A percentile compares a stretch with the other conserved stretches of the same genome.
phyloP scores from a whole-genome alignment of 768 basidiomycete genomes.

The Termitomyces sp. region DNA sequence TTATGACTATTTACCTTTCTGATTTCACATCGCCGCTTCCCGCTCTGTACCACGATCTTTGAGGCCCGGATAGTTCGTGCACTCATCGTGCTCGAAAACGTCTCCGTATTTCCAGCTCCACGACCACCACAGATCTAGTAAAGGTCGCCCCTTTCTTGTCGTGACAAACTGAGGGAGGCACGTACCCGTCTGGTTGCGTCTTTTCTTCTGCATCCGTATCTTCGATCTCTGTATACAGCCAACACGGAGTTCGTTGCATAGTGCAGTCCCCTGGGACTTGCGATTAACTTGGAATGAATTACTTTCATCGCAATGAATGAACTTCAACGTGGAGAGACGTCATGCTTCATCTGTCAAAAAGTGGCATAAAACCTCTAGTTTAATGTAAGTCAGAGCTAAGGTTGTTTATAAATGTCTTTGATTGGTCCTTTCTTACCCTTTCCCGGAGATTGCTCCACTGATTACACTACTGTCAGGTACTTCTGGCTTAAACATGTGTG shows the following conservation, averaged over 20 bases:
- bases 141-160: not conserved
- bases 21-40: not conserved
- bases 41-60: slow-evolving; percentile 2
- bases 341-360: slow-evolving; percentile 1
- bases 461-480: slow-evolving; percentile 19
- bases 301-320: slow-evolving; percentile 18
- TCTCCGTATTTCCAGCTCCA: not conserved
- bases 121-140: not conserved
- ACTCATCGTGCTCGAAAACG: slow-evolving; percentile 1
- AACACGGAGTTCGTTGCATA: slow-evolving; percentile 2
- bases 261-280: slow-evolving; percentile 3
- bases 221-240: not conserved
- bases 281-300: slow-evolving; percentile 12
- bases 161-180: not conserved
- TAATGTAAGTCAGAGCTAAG: slow-evolving; percentile 1
- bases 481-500: slow-evolving; percentile 34
- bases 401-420: slow-evolving; percentile 15
- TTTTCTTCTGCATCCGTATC: not conserved
- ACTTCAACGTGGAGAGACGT: slow-evolving; percentile 7
- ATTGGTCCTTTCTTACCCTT: slow-evolving; percentile 13
- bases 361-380: slow-evolving; percentile 12
- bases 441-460: not conserved
- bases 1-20: slow-evolving; percentile 4
- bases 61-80: slow-evolving; percentile 6
- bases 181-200: slow-evolving; percentile 4